These are phyloP conservation scores for Pneumocystis sp. DNA, from an alignment of 1,139 yeast species.

Conservation along the genomic window DNA sequence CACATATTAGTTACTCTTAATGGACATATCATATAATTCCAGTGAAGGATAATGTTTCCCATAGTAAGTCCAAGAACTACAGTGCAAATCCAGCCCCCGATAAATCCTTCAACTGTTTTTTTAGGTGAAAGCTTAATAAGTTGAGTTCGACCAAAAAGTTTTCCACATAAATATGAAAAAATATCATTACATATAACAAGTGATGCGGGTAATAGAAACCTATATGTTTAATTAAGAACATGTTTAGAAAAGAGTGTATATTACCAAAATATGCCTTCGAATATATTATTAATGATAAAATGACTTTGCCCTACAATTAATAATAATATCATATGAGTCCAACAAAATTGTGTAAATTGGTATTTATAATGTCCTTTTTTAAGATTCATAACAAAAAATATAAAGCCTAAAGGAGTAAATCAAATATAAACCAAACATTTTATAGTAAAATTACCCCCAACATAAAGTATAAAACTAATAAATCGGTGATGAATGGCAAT, in stretches of 20 bases:
- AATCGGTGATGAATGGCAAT: conserved; percentile 61
- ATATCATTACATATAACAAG: conserved; percentile 89
- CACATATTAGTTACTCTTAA: conserved; percentile 28
- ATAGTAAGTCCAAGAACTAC: conserved; percentile 56
- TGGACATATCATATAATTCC: conserved; percentile 77
- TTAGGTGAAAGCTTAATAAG: conserved; percentile 89
- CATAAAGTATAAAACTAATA: conserved; percentile 67
- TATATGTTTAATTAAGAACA: not conserved
- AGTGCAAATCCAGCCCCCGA: conserved; percentile 96
- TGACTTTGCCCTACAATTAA: conserved; percentile 90
- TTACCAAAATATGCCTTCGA: conserved; percentile 84
- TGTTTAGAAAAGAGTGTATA: conserved; percentile 20
- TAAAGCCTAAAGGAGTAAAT: conserved; percentile 34
- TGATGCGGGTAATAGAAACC: conserved; percentile 58
- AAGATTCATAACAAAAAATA: conserved; percentile 75
- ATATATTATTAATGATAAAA: conserved; percentile 74
- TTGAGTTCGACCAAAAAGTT: conserved; percentile 87
- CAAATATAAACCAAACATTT: not conserved
- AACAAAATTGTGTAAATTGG: conserved; percentile 86
- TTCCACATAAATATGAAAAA: conserved; percentile 93
- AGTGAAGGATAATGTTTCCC: conserved; percentile 48
- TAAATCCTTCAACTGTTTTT: conserved; percentile 91
- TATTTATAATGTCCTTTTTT: conserved; percentile 79
- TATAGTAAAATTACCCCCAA: conserved; percentile 33
- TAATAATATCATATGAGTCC: conserved; percentile 85